Evolutionary conservation across 23 red algal species (phyloP), one percentile per base, ranked within the genome.

Genomic region (Chondrus crispus): DNA sequence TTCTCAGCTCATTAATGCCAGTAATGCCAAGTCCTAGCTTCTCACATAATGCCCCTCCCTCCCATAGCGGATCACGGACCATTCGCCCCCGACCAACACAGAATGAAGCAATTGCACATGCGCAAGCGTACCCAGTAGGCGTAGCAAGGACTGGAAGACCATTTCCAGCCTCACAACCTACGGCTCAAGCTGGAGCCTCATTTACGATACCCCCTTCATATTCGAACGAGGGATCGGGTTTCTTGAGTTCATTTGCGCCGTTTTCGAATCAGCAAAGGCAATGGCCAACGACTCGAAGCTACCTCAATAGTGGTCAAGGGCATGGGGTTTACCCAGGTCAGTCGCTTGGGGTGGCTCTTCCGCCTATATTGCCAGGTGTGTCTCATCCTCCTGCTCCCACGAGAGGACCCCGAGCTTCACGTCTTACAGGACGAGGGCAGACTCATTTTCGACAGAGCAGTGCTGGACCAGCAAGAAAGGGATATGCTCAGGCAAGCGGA

Each of bases 311-410:
- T 9, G 60, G 8, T 32, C 60, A 66, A 13, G 60, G 8, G 18
- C 26, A 6, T 32, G 7, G 26, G 26, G 35, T 66, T 22, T 32
- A 13, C 60, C 60, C 26, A 32, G 18, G 7, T 66, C 60, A 66
- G 60, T 66, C 60, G 9, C 60, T 66, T 32, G 66, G 66, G 8
- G 42, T 54, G 20, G 84, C 43, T 14, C 84, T 87, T 1, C 84
- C 84, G 55, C 84, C 84, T 38, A 66, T 66, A n/a, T 35, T 72
- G 42, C 84, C 84, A 33, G 84, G 84, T 20, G 46, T 74, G n/a
- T 26, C 40, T 51, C 22, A 71, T 55, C 62, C 60, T 66, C 26
- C 9, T 32, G 60, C 35, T n/a, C 26, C 35, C 35, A 66, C 60
- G 8, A 66, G 60, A 66, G 60, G 60, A 32, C 26, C 26, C 26